Evolutionary conservation across 805 yeast species (phyloP).

Genomic region (Candida xiaguanensis): DNA sequence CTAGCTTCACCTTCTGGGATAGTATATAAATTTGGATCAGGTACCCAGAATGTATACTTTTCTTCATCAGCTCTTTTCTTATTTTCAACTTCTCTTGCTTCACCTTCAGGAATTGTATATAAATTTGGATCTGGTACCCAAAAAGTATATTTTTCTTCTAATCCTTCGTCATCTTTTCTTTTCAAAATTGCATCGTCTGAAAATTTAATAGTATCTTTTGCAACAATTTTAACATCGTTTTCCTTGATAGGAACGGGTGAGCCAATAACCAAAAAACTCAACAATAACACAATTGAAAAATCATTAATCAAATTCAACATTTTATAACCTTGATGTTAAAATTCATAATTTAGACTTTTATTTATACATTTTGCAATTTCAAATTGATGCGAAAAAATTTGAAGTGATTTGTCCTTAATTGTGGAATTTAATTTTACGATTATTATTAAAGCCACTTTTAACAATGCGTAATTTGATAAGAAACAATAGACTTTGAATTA

Average conservation of each 20-base stretch:
- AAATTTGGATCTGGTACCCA: constrained; percentile 1
- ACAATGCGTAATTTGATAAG: too few species aligned
- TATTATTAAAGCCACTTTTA: too few species aligned
- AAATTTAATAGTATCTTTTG: background rate
- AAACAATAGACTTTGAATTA: too few species aligned
- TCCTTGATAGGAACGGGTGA: background rate
- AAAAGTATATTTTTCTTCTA: background rate
- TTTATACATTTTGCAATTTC: too few species aligned
- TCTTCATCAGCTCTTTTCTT: background rate
- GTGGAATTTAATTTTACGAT: too few species aligned
- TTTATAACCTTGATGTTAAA: too few species aligned
- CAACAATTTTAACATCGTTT: background rate
- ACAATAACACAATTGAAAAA: too few species aligned
- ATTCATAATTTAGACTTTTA: too few species aligned
- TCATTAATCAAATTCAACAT: too few species aligned
- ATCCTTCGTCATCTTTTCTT: background rate
- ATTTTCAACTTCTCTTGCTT: background rate
- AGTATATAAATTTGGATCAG: background rate
- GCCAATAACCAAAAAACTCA: background rate
- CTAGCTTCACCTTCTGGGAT: background rate
- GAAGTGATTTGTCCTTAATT: too few species aligned
- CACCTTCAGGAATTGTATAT: background rate
- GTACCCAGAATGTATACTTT: background rate
- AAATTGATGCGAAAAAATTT: too few species aligned
- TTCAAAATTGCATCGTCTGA: background rate